Evolutionary conservation across 1,284 basidiomycete species (phyloP), one percentile per base, ranked within the genome.

Genomic region (Cystobasidium slooffiae): DNA sequence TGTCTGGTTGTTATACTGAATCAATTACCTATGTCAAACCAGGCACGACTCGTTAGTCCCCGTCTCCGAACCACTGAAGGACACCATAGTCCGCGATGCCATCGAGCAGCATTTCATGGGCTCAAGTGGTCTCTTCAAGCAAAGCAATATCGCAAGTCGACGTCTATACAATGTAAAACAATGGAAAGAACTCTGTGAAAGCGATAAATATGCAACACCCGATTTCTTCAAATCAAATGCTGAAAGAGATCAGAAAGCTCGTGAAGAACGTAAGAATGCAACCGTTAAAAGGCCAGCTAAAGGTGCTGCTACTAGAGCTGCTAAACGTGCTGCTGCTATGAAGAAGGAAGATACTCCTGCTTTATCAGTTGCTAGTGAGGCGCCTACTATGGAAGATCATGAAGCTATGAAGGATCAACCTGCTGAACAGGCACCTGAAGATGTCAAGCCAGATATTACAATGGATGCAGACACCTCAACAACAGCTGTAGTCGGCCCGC

Each of bases 81-180:
- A 86, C 10, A 88, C 96, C 76, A 89, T 81, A 39, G 90, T 97
- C 76, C 89, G 88, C 82, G 87, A 87, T 31, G 93, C 94, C 0
- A 97, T 97, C 77, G 92, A 94, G 81, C 95, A 97, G 82, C 88
- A 90, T 81, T 93, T 97, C 89, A 83, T 90, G 56, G 95, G 95
- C 10, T 86, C 88, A 52, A 88, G 88, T 8, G 94, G 94, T 6
- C 86, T 95, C 6, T 97, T 93, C 81, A 88, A 91, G n/a, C 90
- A 93, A 79, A 88, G 92, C 83, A 97, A 97, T 81, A 86, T 97
- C 78, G 93, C 94, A 84, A 93, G 92, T 81, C 88, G 92, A 75
- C 90, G 89, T 78, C 84, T 88, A 31, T 81, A 77, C 74, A 81
- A 80, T 76, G 66, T 79, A 22, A 77, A 77, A 12, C 80, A 80